A percentile compares a stretch with the other conserved stretches of the same genome.
phyloP scores from a whole-genome alignment of 768 basidiomycete species.

The Boletus barrowsii region DNA sequence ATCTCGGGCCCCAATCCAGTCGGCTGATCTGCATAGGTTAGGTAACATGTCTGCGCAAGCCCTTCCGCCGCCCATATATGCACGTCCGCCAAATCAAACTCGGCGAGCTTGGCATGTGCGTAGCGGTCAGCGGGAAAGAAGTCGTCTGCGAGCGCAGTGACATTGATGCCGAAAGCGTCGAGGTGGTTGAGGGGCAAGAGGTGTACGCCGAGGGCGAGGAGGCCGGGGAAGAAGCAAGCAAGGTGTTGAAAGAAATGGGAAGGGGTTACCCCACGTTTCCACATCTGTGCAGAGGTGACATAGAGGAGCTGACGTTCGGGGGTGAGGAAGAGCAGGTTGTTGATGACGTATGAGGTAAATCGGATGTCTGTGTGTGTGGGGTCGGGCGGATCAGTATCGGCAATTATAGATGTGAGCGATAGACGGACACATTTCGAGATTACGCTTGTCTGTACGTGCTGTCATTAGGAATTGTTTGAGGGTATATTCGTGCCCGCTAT shows the following conservation, averaged over 20 bases:
- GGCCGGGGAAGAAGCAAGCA: slow-evolving; percentile 74
- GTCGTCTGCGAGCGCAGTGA: slow-evolving; percentile 32
- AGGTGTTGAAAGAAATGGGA: slow-evolving; percentile 64
- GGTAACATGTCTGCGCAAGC: slow-evolving; percentile 69
- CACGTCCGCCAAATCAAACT: slow-evolving; percentile 52
- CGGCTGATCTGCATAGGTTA: slow-evolving; percentile 67
- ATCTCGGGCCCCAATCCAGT: slow-evolving; percentile 66
- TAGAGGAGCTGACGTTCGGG: slow-evolving; percentile 40
- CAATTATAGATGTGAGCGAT: no score
- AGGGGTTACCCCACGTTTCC: slow-evolving; percentile 28
- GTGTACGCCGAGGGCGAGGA: slow-evolving; percentile 69
- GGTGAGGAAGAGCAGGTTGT: slow-evolving; percentile 39
- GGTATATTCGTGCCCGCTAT: slow-evolving; percentile 76
- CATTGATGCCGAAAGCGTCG: slow-evolving; percentile 43
- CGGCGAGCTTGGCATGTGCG: slow-evolving; percentile 38
- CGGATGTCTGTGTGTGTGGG: slow-evolving; percentile 46
- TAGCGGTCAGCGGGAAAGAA: slow-evolving; percentile 16
- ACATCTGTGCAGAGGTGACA: slow-evolving; percentile 48
- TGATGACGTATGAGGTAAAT: slow-evolving; percentile 57
- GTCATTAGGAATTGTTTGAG: slow-evolving; percentile 71
- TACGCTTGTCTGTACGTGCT: slow-evolving; percentile 55
- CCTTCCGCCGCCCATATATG: slow-evolving; percentile 77
- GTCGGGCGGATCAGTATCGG: background rate
- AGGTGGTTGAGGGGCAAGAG: slow-evolving; percentile 57
- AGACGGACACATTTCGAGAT: slow-evolving; percentile 64